phyloP scores from a whole-genome alignment of 345 rosid species.

The Linum lewisii region DNA sequence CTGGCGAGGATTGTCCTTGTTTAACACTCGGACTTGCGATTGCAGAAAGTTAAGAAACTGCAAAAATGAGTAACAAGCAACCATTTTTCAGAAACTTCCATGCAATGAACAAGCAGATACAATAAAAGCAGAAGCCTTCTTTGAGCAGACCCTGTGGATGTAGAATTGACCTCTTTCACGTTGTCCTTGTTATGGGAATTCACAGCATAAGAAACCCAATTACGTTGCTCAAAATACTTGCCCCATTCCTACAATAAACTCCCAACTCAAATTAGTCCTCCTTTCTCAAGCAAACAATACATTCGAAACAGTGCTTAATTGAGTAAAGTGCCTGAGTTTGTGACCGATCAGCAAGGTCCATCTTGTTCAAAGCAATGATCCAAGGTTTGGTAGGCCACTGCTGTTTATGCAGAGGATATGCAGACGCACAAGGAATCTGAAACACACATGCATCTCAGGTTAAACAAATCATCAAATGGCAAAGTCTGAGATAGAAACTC shows the following conservation, averaged over 20 bases:
- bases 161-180: conserved; percentile 44
- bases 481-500: neutral
- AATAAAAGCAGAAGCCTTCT: neutral
- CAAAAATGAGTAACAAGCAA: neutral
- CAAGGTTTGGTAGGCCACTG: conserved; percentile 31
- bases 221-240: conserved; percentile 34
- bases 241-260: conserved; percentile 51
- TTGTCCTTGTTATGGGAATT: conserved; percentile 74
- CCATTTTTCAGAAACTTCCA: neutral
- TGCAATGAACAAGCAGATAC: neutral
- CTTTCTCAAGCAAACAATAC: neutral
- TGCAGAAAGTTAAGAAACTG: conserved; percentile 77
- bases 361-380: conserved; percentile 69
- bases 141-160: neutral
- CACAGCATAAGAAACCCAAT: conserved; percentile 37
- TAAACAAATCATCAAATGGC: neutral
- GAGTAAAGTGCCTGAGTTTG: neutral
- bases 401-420: conserved; percentile 43
- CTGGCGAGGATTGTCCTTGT: conserved; percentile 33
- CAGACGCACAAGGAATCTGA: conserved; percentile 27
- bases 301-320: neutral
- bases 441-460: neutral
- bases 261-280: neutral
- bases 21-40: conserved; percentile 48
- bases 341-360: conserved; percentile 43